Evolutionary conservation across 352 stramenopile genomes (phyloP).

Genomic region (Paralagenidium karlingii): DNA sequence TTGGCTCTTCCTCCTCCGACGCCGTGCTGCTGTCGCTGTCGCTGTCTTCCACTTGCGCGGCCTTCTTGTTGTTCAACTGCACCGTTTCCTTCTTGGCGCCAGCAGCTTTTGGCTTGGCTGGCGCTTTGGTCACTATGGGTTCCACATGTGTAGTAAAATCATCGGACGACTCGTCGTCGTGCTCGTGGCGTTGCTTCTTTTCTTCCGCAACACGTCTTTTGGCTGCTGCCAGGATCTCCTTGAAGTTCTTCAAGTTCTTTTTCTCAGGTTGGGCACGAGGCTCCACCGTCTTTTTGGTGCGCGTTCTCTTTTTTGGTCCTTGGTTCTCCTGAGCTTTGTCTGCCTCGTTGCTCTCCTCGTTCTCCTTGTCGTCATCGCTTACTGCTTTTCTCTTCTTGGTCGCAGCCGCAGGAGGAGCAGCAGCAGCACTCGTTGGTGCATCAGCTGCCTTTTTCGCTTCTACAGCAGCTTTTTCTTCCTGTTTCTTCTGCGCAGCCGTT

Average conservation of each 20-base stretch:
- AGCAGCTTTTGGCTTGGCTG: conserved; percentile 5
- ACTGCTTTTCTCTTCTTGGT: conserved; percentile 7
- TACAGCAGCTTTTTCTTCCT: conserved; percentile 2
- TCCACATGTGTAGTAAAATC: conserved; percentile 11
- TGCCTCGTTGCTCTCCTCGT: conserved; percentile 7
- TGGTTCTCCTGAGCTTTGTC: conserved; percentile 6
- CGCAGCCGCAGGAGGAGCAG: not conserved
- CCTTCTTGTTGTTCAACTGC: conserved; percentile 4
- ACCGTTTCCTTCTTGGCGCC: not conserved
- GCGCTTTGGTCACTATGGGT: conserved; percentile 6
- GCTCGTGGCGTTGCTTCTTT: too few relatives aligned
- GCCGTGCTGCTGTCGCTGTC: too few relatives aligned
- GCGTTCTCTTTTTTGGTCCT: conserved; percentile 9
- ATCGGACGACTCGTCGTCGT: conserved; percentile 1
- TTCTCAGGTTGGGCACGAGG: conserved; percentile 8
- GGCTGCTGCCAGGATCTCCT: not conserved
- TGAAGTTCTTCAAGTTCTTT: conserved; percentile 1
- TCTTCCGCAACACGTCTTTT: too few relatives aligned
- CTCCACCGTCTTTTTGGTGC: conserved; percentile 8
- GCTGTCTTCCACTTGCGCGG: not conserved
- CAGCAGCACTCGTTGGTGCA: not conserved
- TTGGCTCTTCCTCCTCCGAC: too few relatives aligned
- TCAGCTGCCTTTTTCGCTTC: not conserved
- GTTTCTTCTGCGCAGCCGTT: conserved; percentile 13
- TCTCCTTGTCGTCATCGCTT: conserved; percentile 9